Evolutionary conservation across 306 rosid species (phyloP).

Genomic region (Vicia sativa): DNA sequence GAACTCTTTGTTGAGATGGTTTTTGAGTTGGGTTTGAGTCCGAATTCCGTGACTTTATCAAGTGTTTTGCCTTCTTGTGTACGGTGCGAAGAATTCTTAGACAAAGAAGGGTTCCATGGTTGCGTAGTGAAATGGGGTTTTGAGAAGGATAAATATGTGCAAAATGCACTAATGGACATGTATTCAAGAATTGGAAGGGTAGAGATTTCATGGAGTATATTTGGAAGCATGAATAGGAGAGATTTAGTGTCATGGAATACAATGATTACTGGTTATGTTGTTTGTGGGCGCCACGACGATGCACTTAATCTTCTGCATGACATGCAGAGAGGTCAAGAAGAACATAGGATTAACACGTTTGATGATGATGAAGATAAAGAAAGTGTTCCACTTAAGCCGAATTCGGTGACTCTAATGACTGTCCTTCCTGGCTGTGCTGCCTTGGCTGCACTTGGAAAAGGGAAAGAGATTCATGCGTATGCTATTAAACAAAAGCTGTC

Average conservation of each 20-base stretch:
- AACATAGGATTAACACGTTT: conserved; percentile 12
- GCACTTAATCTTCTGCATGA: conserved; percentile 66
- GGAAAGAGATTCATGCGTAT: conserved; percentile 82
- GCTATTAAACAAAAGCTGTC: conserved; percentile 63
- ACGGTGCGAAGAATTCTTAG: conserved; percentile 48
- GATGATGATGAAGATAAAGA: conserved; percentile 43
- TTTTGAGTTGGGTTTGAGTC: conserved; percentile 42
- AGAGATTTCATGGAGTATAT: conserved; percentile 55
- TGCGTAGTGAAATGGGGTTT: conserved; percentile 63
- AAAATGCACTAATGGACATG: conserved; percentile 85
- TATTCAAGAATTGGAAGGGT: conserved; percentile 70
- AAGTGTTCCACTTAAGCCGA: conserved; percentile 54
- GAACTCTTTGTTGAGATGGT: conserved; percentile 66
- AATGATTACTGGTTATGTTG: conserved; percentile 74
- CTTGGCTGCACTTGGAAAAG: conserved; percentile 69
- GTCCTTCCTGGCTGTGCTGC: conserved; percentile 84
- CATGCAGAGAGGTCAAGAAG: conserved; percentile 54
- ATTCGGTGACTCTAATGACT: conserved; percentile 82
- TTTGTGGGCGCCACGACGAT: conserved; percentile 57
- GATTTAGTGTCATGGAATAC: conserved; percentile 91
- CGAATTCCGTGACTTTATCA: conserved; percentile 70
- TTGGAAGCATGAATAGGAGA: conserved; percentile 52
- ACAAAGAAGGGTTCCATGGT: conserved; percentile 70
- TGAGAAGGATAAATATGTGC: conserved; percentile 67
- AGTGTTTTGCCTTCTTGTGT: conserved; percentile 76